phyloP scores from a whole-genome alignment of 2,329 filamentous ascomycete species.

The Colletotrichum lindemuthianum region DNA sequence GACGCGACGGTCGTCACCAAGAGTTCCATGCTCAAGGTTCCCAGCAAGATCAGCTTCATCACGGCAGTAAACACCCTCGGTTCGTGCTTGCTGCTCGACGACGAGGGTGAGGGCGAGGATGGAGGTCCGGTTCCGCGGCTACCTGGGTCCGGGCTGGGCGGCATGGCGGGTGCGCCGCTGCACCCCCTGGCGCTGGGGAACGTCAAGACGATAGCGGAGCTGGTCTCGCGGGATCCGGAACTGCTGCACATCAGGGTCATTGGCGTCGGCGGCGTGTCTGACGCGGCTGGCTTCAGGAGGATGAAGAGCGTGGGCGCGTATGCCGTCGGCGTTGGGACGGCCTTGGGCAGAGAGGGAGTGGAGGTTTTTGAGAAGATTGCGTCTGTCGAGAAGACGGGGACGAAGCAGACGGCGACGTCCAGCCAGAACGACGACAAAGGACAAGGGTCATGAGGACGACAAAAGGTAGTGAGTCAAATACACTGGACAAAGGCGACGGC shows the following conservation, averaged over 20 bases:
- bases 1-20: constrained; percentile 27
- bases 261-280: constrained; percentile 77
- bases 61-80: constrained; percentile 80
- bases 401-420: too few relatives aligned
- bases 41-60: constrained; percentile 67
- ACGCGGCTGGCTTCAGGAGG: constrained; percentile 68
- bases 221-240: constrained; percentile 62
- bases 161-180: constrained; percentile 76
- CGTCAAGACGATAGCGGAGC: constrained; percentile 70
- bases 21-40: constrained; percentile 27
- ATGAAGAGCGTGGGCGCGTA: constrained; percentile 75
- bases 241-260: constrained; percentile 70
- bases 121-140: constrained; percentile 47
- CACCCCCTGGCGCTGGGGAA: constrained; percentile 82
- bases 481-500: too few relatives aligned
- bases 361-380: constrained; percentile 70
- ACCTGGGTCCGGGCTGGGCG: constrained; percentile 70
- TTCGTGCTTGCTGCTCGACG: constrained; percentile 67
- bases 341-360: constrained; percentile 71
- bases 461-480: too few relatives aligned
- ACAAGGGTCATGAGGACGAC: too few relatives aligned
- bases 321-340: constrained; percentile 76
- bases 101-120: constrained; percentile 29
- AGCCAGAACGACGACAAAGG: too few relatives aligned
- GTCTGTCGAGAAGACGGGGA: not conserved